Evolutionary conservation across 2,329 filamentous ascomycete genomes (phyloP).

Genomic region (Ceratocystis colombiana): DNA sequence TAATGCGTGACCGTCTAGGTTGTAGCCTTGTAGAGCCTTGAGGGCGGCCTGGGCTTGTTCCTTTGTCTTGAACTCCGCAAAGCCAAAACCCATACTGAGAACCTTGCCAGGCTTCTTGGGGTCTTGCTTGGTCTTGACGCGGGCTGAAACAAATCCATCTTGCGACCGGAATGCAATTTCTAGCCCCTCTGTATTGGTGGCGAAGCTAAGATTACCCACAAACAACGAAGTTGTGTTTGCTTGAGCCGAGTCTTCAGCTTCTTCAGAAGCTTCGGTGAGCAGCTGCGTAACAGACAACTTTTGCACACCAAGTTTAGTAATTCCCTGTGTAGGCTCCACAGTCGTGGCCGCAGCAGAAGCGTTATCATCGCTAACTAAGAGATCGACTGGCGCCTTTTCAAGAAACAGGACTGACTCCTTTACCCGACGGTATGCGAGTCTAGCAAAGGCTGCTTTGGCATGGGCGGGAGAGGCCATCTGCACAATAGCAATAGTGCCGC

Average conservation of each 20-base stretch:
- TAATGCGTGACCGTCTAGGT: constrained; percentile 77
- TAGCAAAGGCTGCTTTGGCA: constrained; percentile 72
- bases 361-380: constrained; percentile 46
- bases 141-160: constrained; percentile 78
- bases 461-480: constrained; percentile 72
- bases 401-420: constrained; percentile 86
- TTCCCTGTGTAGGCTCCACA: constrained; percentile 31
- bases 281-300: constrained; percentile 57
- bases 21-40: constrained; percentile 76
- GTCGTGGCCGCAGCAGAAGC: constrained; percentile 27
- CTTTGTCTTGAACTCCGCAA: constrained; percentile 76
- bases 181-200: constrained; percentile 67
- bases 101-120: constrained; percentile 80
- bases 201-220: constrained; percentile 88
- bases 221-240: constrained; percentile 64
- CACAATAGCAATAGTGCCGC: constrained; percentile 85
- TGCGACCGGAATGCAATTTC: constrained; percentile 68
- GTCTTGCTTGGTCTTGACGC: constrained; percentile 87
- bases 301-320: constrained; percentile 37
- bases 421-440: constrained; percentile 78
- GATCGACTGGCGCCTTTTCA: constrained; percentile 79
- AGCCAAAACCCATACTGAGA: constrained; percentile 95
- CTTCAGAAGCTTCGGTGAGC: constrained; percentile 50
- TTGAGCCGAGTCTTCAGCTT: constrained; percentile 39
- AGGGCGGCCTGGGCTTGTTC: constrained; percentile 69